Evolutionary conservation across 495 filamentous ascomycete species (phyloP).

Genomic region (Lasiosphaeria miniovina): DNA sequence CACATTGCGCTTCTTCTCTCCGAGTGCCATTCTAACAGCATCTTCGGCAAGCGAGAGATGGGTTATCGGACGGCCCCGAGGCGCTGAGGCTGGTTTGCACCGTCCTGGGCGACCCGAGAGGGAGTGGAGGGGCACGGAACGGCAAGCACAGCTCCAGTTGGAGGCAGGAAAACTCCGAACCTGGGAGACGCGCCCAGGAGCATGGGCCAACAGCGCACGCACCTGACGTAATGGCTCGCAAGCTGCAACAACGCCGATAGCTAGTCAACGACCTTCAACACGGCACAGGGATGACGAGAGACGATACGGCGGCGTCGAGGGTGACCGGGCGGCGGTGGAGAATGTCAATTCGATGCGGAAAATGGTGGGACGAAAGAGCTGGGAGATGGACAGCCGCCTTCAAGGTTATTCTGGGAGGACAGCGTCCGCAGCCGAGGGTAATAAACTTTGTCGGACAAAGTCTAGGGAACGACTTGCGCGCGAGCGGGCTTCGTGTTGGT

Average conservation of each 20-base stretch:
- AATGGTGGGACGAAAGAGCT: background rate
- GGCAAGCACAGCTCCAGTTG: background rate
- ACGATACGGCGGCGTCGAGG: background rate
- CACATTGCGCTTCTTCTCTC: too few relatives aligned
- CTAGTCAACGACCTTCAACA: background rate
- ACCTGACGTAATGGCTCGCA: constrained; percentile 12
- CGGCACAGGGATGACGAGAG: background rate
- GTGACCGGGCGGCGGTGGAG: background rate
- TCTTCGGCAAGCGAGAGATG: too few relatives aligned
- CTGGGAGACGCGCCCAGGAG: background rate
- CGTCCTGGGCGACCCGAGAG: too few relatives aligned
- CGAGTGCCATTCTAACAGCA: too few relatives aligned
- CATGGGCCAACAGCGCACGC: constrained; percentile 7
- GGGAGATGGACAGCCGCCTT: background rate
- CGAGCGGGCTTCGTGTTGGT: background rate
- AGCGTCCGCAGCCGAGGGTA: background rate
- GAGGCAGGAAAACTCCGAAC: background rate
- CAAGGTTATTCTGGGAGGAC: background rate
- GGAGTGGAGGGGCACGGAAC: background rate
- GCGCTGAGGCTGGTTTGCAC: too few relatives aligned
- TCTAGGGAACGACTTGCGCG: background rate
- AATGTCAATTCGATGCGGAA: background rate
- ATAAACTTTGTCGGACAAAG: background rate
- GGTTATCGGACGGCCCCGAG: too few relatives aligned
- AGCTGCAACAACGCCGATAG: background rate